Conservation (phyloP, 257 asterid genomes). For the Salvia miltiorrhiza region DNA sequence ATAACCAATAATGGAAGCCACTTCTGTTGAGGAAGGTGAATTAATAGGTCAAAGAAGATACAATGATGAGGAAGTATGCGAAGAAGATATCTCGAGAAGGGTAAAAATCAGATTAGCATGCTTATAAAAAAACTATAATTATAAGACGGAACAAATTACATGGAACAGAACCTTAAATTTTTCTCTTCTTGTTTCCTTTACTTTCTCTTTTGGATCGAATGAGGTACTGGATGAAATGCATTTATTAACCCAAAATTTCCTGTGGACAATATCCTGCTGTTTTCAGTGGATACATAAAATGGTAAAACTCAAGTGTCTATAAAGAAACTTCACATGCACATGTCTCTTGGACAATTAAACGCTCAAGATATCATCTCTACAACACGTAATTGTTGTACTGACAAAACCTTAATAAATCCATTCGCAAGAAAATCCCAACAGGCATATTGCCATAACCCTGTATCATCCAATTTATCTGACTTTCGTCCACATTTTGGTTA, state of each 20-base stretch:
- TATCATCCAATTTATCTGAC: conserved; percentile 5
- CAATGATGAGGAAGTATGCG: not conserved
- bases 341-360: conserved; percentile 2
- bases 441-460: not conserved
- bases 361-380: too few relatives aligned
- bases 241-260: not conserved
- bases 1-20: not conserved
- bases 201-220: not conserved
- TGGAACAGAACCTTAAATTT: not conserved
- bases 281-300: not conserved
- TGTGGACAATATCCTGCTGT: not conserved
- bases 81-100: not conserved
- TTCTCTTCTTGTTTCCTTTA: not conserved
- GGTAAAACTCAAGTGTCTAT: not conserved
- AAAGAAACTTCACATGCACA: not conserved
- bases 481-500: not conserved
- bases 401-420: not conserved
- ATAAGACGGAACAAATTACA: not conserved
- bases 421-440: not conserved
- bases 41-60: not conserved
- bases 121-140: not conserved
- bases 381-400: too few relatives aligned
- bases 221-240: not conserved
- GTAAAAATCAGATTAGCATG: not conserved
- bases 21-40: not conserved